Evolutionary conservation across 345 rosid genomes (phyloP), one percentile per base, ranked within the genome.

Genomic region (Hirschfeldia incana): DNA sequence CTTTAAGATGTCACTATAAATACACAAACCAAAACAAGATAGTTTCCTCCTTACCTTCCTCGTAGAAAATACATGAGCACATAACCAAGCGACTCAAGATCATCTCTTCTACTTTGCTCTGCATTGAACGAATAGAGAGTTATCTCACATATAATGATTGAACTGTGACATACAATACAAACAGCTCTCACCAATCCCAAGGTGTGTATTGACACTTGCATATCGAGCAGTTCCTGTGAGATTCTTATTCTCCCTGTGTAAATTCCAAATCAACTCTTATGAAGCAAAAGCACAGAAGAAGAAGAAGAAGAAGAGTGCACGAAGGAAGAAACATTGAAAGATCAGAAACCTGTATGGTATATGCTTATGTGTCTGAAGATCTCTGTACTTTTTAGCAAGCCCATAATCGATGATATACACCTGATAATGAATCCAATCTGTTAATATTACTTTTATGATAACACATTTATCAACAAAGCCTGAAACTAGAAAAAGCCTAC

Each of bases 91-190:
- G 98, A 95, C 83, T 94, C 99, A 85, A 95, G 86, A 87, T 93
- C 98, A 88, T 94, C 99, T 85, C 98, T 53, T 76, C 98, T 87
- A 83, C 98, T 92, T 88, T 94, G 98, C 83, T 94, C 98, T 94
- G 88, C 83, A 75, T 3, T 7, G 2, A 63, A 37, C 30, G 44
- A 69, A 17, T 15, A 51, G 17, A 29, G 4, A 4, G 44, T 8
- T 9, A 16, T 26, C 12, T 27, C 59, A 57, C 11, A 15, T 60
- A 63, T 69, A 21, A 12, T 6, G n/a, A 34, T 5, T 10, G 44
- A 4, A 11, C 32, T 2, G 75, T 70, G 57, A 60, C 16, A 74
- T 30, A 17, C 8, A 65, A 67, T 30, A 29, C 5, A 65, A 76
- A 74, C 4, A 65, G 32, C 27, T 36, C 70, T 83, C 26, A 53